Conservation (phyloP, 164 flowering plant genomes). For the Platanus orientalis region DNA sequence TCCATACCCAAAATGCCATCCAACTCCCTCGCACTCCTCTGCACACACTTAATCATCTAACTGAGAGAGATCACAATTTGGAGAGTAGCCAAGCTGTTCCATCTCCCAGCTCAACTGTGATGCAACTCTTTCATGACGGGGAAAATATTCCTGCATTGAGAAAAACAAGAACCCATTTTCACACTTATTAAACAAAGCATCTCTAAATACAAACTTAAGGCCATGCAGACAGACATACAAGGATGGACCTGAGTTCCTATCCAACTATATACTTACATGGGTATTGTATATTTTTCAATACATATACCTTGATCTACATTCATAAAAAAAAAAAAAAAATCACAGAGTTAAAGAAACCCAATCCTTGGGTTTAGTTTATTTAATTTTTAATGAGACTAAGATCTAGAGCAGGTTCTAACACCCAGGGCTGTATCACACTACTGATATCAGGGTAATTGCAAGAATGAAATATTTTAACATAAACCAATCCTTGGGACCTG, state of each 20-base stretch:
- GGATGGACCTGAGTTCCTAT: neutral
- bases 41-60: slow-evolving; percentile 21
- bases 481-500: neutral
- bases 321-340: too few species aligned
- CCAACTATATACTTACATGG: too few species aligned
- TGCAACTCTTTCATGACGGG: slow-evolving; percentile 76
- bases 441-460: too few species aligned
- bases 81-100: slow-evolving; percentile 63
- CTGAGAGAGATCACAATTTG: slow-evolving; percentile 51
- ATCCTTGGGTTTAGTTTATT: too few species aligned
- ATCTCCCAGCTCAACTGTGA: slow-evolving; percentile 81
- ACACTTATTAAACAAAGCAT: neutral
- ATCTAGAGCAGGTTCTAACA: neutral
- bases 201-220: neutral
- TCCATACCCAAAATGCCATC: slow-evolving; percentile 25
- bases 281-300: too few species aligned
- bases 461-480: too few species aligned
- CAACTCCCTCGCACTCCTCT: slow-evolving; percentile 9
- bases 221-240: neutral
- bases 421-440: too few species aligned
- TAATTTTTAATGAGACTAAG: too few species aligned
- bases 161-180: neutral
- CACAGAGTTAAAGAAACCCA: too few species aligned
- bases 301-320: too few species aligned
- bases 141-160: slow-evolving; percentile 67